phyloP scores from a whole-genome alignment of 2,329 filamentous ascomycete genomes.

The Claviceps citrina region DNA sequence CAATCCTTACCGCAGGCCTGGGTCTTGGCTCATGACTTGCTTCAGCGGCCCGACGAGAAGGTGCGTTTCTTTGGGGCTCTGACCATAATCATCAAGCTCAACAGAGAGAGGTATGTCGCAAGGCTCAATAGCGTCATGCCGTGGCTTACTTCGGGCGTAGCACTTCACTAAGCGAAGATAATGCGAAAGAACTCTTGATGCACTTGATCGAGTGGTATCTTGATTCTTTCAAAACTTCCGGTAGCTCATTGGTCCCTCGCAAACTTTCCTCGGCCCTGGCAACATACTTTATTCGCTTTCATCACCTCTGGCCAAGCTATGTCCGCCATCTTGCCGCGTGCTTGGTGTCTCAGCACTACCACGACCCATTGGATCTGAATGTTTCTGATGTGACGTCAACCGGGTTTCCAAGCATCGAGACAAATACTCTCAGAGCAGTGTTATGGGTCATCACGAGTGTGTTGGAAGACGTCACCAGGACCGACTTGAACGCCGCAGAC shows the following conservation, averaged over 20 bases:
- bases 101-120: conserved; percentile 56
- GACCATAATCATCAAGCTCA: conserved; percentile 87
- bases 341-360: conserved; percentile 23
- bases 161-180: conserved; percentile 37
- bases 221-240: conserved; percentile 33
- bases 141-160: conserved; percentile 14
- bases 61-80: conserved; percentile 85
- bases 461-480: conserved; percentile 31
- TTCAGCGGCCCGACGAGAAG: conserved; percentile 53
- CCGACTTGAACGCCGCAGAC: conserved; percentile 45
- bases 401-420: conserved; percentile 32
- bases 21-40: conserved; percentile 64
- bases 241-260: conserved; percentile 46
- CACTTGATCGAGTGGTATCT: conserved; percentile 50
- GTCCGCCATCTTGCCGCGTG: conserved; percentile 45
- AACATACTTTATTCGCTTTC: conserved; percentile 59
- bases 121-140: conserved; percentile 10
- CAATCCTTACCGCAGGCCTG: conserved; percentile 73
- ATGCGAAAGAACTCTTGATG: conserved; percentile 42
- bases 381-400: conserved; percentile 26
- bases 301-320: conserved; percentile 49
- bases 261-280: conserved; percentile 68
- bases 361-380: conserved; percentile 10
- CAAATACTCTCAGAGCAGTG: conserved; percentile 34
- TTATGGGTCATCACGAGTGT: conserved; percentile 43